Evolutionary conservation across 768 basidiomycete genomes (phyloP), one percentile per base, ranked within the genome.

Genomic region (Boletus pseudo-olivaceus): DNA sequence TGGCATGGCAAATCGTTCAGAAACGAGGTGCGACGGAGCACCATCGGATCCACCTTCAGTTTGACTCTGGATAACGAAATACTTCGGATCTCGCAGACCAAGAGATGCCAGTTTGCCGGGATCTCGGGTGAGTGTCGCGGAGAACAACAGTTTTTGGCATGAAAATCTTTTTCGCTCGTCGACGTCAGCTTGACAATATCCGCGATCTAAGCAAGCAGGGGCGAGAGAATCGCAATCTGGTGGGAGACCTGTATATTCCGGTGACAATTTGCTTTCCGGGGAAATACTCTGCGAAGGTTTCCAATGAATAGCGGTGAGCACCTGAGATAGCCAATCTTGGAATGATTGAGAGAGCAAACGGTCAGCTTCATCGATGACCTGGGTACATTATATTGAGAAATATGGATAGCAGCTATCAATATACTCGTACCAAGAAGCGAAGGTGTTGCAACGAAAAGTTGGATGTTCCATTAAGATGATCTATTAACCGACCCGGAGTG

Each of bases 291-390:
- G 46, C 19, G 40, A 46, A 42, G 60, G 53, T 65, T 76, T 59
- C 68, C 78, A 75, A 35, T 73, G 80, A 10, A 84, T 88, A 7
- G 91, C 92, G n/a, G 80, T 73, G 8, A 97, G 75, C 4, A 98
- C 89, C 63, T 85, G 85, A 7, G 82, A 80, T 3, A 98, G 75
- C 96, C 95, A 99, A 67, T 93, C 90, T 70, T 98, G 94, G 73
- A 97, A 98, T 1, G 92, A 93, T 67, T 98, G 94, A 10, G 90
- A 88, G 9, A 99, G 78, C 0, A 99, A 78, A n/a, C 94, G 83
- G 67, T 99, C 97, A 0, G 97, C 97, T 73, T 99, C 97, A 69
- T 99, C 97, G 52, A 99, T 92, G 29, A 98, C 86, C 93, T 96
- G 54, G 10, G 27, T 26, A 33, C 1, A 4, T 29, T 7, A 2